Evolutionary conservation across 345 rosid genomes (phyloP), one percentile per base, ranked within the genome.

Genomic region (Eutrema yunnanense): DNA sequence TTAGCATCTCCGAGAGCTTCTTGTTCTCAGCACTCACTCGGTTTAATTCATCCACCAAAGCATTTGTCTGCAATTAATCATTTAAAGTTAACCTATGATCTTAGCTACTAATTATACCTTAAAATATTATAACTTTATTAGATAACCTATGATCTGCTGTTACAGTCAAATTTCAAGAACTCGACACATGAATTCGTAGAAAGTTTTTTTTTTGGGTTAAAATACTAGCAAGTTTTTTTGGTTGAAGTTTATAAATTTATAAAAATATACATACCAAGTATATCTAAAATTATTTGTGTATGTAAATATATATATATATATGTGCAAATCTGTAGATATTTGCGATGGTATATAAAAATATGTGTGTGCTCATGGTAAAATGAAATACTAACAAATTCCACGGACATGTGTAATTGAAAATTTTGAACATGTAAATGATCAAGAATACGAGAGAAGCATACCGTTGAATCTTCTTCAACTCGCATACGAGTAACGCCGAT

Each of bases 1-100:
- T 85, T 58, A 95, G 49, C 97, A 81, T 95, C 69, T 90, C 88
- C 1, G 92, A 81, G 1, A 95, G 85, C 80, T 82, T 92, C 96
- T 82, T 92, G 86, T 95, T 95, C 58, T 95, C 99, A 37, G 83
- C 88, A 56, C 83, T 85, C 38, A 90, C 85, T 43, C 98, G 86
- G 52, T 87, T 85, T 74, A 95, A 32, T 79, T 95, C 99, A 79
- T 88, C 96, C 73, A 81, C 80, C 72, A 95, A 82, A 67, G 81
- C 70, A 78, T 16, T 46, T 62, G 72, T 64, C 82, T 74, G 72
- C 75, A 66, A 60, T 4, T 14, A 5, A 22, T 47, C 9, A 69
- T 22, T 22, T 22, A 22, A 1, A 1, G n/a, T n/a, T n/a, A n/a
- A n/a, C n/a, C n/a, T n/a, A n/a, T 67, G 47, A 67, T 0, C 22